Evolutionary conservation across 805 yeast species (phyloP).

Genomic region (Pichia cephalocereana): DNA sequence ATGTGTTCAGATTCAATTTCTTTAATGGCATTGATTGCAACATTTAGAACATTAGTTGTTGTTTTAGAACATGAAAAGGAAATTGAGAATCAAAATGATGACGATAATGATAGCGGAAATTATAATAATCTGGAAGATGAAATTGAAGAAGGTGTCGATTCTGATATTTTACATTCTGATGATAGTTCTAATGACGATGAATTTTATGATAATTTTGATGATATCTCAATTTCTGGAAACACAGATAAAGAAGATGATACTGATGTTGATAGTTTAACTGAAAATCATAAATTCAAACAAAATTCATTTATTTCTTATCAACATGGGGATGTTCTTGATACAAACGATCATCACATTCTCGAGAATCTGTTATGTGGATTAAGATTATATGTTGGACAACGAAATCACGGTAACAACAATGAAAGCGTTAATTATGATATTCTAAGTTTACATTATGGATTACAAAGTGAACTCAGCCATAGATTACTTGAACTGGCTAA

Average conservation of each 20-base stretch:
- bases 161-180: not conserved
- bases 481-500: slow-evolving; percentile 21
- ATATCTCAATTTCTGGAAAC: too few species aligned
- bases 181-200: too few species aligned
- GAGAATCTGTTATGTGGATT: slow-evolving; percentile 8
- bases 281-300: too few species aligned
- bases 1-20: slow-evolving; percentile 17
- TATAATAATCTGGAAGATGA: not conserved
- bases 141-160: not conserved
- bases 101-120: not conserved
- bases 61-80: slow-evolving; percentile 7
- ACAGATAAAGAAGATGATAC: not conserved
- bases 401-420: not conserved
- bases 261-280: not conserved
- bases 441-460: slow-evolving; percentile 18
- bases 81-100: not conserved
- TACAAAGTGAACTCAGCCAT: slow-evolving; percentile 24
- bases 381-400: slow-evolving; percentile 9
- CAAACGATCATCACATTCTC: slow-evolving; percentile 1
- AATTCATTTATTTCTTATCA: not conserved
- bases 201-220: too few species aligned
- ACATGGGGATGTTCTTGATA: not conserved
- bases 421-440: slow-evolving; percentile 15
- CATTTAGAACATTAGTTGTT: slow-evolving; percentile 17
- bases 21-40: slow-evolving; percentile 21